Conservation (phyloP, 2,329 filamentous ascomycete genomes). For the Ascochyta clinopodiicola region DNA sequence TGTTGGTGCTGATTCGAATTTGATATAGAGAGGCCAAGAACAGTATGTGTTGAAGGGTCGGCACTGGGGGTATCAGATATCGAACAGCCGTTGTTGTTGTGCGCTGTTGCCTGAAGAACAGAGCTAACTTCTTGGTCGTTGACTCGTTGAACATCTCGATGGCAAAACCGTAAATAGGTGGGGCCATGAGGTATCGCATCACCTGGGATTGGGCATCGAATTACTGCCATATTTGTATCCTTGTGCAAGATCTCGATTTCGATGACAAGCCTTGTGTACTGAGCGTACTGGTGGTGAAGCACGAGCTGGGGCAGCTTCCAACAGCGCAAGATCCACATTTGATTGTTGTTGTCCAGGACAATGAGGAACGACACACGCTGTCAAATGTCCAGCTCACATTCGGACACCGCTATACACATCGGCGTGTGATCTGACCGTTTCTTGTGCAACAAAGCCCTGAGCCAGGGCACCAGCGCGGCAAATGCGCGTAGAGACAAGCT, state of each 20-base stretch:
- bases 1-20: background rate
- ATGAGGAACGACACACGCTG: background rate
- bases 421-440: background rate
- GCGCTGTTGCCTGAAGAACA: constrained; percentile 4
- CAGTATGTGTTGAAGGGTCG: background rate
- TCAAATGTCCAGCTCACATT: background rate
- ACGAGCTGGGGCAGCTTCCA: background rate
- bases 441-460: background rate
- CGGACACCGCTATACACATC: background rate
- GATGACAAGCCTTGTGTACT: background rate
- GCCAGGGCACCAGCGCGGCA: constrained; percentile 7
- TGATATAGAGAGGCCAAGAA: background rate
- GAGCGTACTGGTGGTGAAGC: background rate
- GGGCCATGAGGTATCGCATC: background rate
- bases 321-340: background rate
- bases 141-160: background rate
- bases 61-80: background rate
- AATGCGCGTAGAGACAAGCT: constrained; percentile 7
- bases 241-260: background rate
- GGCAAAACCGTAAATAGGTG: background rate
- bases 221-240: too few relatives aligned
- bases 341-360: background rate
- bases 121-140: constrained; percentile 2
- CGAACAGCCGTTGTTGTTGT: background rate
- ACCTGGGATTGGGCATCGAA: background rate